Evolutionary conservation across 1,284 basidiomycete species (phyloP).

Genomic region (Agroathelia rolfsii): DNA sequence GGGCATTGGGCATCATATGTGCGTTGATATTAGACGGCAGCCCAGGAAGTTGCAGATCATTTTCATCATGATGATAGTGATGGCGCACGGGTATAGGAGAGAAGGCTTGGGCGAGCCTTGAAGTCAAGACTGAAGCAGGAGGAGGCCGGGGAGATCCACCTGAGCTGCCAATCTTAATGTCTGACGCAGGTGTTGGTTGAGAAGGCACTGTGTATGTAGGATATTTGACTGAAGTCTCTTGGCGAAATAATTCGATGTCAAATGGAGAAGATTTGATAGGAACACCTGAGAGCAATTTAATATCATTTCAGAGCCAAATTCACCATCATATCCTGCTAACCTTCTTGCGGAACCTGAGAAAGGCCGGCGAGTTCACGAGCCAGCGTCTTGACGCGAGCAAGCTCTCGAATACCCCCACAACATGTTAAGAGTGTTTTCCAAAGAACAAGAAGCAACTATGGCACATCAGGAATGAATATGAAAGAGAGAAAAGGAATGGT

Average conservation of each 20-base stretch:
- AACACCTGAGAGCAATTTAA: conserved; percentile 24
- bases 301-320: too few species aligned
- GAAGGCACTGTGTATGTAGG: conserved; percentile 75
- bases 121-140: conserved; percentile 33
- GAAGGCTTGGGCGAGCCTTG: conserved; percentile 80
- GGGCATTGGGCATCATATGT: conserved; percentile 32
- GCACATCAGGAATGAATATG: conserved; percentile 9
- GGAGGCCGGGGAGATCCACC: conserved; percentile 24
- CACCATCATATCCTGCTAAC: too few species aligned
- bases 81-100: conserved; percentile 89
- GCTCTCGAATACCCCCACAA: conserved; percentile 86
- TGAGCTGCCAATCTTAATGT: too few species aligned
- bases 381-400: conserved; percentile 75
- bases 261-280: conserved; percentile 79
- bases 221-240: conserved; percentile 88
- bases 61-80: conserved; percentile 79
- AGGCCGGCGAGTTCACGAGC: conserved; percentile 77
- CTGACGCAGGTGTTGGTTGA: conserved; percentile 24
- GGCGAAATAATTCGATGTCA: conserved; percentile 80
- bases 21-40: conserved; percentile 31
- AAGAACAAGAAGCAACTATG: conserved; percentile 81
- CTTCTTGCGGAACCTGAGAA: conserved; percentile 51
- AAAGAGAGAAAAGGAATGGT: conserved; percentile 7
- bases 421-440: conserved; percentile 95
- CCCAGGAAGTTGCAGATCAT: conserved; percentile 35